Evolutionary conservation across 2,329 filamentous ascomycete genomes (phyloP), one percentile per base, ranked within the genome.

Genomic region (Trichophyton schoenleinii): DNA sequence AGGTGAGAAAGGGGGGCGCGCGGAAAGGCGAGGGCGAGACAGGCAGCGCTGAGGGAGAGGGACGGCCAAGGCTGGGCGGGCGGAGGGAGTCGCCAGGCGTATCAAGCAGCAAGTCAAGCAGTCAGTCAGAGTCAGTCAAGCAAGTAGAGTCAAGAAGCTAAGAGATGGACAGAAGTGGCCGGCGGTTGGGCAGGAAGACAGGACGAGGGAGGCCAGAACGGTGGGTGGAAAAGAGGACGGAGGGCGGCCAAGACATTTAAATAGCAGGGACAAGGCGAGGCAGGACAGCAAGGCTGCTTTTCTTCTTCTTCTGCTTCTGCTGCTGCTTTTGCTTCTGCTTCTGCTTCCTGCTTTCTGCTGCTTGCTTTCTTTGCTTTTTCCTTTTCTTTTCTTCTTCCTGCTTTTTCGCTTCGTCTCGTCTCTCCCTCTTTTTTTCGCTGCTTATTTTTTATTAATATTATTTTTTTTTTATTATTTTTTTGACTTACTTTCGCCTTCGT

Each of bases 171-270:
- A 22, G 22, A 22, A 22, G 22, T 22, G 22, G 22, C 22, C 22
- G 22, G 22, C 22, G 22, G 22, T 22, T 22, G 22, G 22, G 22
- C 22, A 22, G 22, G 22, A 61, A 58, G 48, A 61, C 61, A 60
- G 49, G 25, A 11, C 11, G 41, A 18, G 28, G 28, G 57, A 34
- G 46, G 63, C 63, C 63, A 64, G 63, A 61, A 61, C 20, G 22
- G 59, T 58, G n/a, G n/a, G n/a, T 44, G 5, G 31, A 34, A 34
- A 34, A 7, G 8, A 34, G 31, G 31, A 9, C 31, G 8, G 31
- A 6, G 31, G 8, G 31, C 5, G 31, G 8, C 31, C 31, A 34
- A 34, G 31, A 34, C 31, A 6, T 34, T 6, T 9, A 34, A 34
- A 34, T 6, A 22, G 22, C 22, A 22, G 22, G 22, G 31, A 42